Percentiles rank a stretch among this genome's conserved stretches.
Evolutionary conservation across 176 grass and related monocot genomes (phyloP).

Genomic region (Carex littledalei): DNA sequence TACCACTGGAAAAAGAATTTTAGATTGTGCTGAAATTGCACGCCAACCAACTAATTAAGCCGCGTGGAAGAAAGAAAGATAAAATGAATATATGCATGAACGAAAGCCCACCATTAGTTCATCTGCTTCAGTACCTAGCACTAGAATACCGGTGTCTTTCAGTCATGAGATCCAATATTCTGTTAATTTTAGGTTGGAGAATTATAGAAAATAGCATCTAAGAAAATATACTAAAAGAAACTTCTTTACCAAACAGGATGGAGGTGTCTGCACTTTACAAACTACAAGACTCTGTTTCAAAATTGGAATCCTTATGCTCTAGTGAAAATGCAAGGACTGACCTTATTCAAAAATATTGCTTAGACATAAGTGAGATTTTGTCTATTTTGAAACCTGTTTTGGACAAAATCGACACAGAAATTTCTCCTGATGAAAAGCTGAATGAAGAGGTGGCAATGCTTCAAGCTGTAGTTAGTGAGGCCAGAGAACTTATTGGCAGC

Average conservation of each 20-base stretch:
- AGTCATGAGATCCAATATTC: neutral
- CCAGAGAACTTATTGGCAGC: slow-evolving; percentile 51
- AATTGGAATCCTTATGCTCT: slow-evolving; percentile 34
- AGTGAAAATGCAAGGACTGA: slow-evolving; percentile 40
- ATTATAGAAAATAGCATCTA: neutral
- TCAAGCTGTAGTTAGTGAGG: slow-evolving; percentile 48
- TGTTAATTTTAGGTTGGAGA: neutral
- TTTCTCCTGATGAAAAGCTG: slow-evolving; percentile 54
- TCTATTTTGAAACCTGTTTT: slow-evolving; percentile 49
- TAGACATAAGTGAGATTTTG: slow-evolving; percentile 41
- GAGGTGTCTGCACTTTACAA: slow-evolving; percentile 24
- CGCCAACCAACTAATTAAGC: neutral
- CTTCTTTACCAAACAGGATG: slow-evolving; percentile 30
- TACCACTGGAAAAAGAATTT: neutral
- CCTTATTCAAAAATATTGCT: slow-evolving; percentile 50
- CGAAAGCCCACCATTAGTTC: neutral
- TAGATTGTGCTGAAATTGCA: neutral
- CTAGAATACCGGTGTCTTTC: neutral
- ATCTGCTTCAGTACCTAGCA: neutral
- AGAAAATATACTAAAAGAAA: neutral
- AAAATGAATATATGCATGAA: neutral
- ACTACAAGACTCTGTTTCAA: slow-evolving; percentile 34
- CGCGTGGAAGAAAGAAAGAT: neutral
- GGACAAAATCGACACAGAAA: slow-evolving; percentile 40
- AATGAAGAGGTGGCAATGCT: slow-evolving; percentile 48